Conservation (phyloP, 78 protist species). For the Cavenderia fasciculata region DNA sequence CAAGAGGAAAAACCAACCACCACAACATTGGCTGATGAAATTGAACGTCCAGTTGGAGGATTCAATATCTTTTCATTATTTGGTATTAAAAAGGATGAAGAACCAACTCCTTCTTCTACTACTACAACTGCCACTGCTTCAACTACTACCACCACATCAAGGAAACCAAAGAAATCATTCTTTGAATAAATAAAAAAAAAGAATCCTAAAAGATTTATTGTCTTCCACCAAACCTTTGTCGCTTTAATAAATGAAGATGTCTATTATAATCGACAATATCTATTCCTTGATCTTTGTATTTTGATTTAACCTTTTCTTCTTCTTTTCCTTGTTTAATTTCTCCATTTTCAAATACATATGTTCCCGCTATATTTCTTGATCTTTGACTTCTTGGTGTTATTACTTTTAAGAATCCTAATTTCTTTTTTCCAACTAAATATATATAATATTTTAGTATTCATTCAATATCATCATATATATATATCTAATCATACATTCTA, state of each 20-base stretch:
- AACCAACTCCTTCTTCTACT: too few relatives aligned
- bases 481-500: background rate
- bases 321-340: slow-evolving; percentile 10
- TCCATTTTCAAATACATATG: slow-evolving; percentile 40
- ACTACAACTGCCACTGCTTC: too few relatives aligned
- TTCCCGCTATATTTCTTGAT: slow-evolving; percentile 4
- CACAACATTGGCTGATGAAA: background rate
- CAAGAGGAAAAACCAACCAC: background rate
- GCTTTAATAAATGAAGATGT: slow-evolving; percentile 33
- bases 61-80: slow-evolving; percentile 13
- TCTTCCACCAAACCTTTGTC: slow-evolving; percentile 37
- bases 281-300: slow-evolving; percentile 52
- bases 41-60: too few relatives aligned
- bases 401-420: slow-evolving; percentile 59
- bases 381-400: slow-evolving; percentile 44
- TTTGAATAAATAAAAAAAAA: too few relatives aligned
- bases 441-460: background rate
- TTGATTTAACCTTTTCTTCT: slow-evolving; percentile 18
- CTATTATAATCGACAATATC: slow-evolving; percentile 70
- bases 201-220: too few relatives aligned
- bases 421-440: slow-evolving; percentile 70
- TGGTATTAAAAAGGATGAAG: too few relatives aligned
- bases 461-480: background rate
- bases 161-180: too few relatives aligned
- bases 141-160: too few relatives aligned